Percentiles rank a stretch among this genome's conserved stretches.
These are phyloP conservation scores for Przewalskia tangutica DNA, from an alignment of 257 asterid genomes.

Conservation along the genomic window DNA sequence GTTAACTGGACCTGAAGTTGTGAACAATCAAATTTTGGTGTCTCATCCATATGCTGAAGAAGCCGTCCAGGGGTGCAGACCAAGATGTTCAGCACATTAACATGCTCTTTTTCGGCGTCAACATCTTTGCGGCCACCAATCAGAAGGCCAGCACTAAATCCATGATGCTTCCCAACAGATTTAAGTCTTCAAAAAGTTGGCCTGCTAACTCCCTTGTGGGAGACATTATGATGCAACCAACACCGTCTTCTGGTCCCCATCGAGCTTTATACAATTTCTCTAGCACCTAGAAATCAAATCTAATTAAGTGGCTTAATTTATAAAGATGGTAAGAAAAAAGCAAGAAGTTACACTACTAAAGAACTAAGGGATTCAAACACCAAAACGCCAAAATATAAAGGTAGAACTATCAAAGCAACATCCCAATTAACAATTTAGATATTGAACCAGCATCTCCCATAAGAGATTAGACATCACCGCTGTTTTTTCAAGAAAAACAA, in stretches of 20 bases:
- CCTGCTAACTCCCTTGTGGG: slow-evolving; percentile 92
- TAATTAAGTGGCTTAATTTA: neutral
- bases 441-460: neutral
- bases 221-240: slow-evolving; percentile 86
- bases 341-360: neutral
- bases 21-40: slow-evolving; percentile 87
- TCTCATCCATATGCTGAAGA: slow-evolving; percentile 99
- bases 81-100: slow-evolving; percentile 68
- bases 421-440: neutral
- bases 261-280: slow-evolving; percentile 73
- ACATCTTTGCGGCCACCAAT: slow-evolving; percentile 96
- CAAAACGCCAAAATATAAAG: neutral
- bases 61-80: slow-evolving; percentile 97
- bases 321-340: neutral
- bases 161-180: slow-evolving; percentile 75
- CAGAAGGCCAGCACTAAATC: slow-evolving; percentile 91
- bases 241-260: slow-evolving; percentile 98
- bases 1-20: slow-evolving; percentile 67
- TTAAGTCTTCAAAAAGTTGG: slow-evolving; percentile 70
- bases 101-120: slow-evolving; percentile 75
- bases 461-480: neutral
- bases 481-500: neutral
- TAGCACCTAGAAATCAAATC: slow-evolving; percentile 37
- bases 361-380: neutral
- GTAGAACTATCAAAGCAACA: neutral